Evolutionary conservation across 805 yeast genomes (phyloP).

Genomic region (Sugiyamaella boreocaroliniensis): DNA sequence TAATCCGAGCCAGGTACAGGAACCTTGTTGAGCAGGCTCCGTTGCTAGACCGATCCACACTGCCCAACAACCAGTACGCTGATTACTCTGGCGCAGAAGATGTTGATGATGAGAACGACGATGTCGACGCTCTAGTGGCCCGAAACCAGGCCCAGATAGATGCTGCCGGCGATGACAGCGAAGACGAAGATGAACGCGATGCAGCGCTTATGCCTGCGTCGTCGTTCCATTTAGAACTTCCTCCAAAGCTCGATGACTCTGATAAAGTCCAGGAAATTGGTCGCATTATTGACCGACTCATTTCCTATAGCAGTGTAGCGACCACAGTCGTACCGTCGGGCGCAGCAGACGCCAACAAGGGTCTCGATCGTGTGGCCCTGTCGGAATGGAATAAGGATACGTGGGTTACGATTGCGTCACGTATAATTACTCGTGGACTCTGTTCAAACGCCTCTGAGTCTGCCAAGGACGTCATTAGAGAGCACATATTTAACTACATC

Average conservation of each 20-base stretch:
- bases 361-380: conserved; percentile 29
- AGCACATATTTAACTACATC: conserved; percentile 64
- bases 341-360: conserved; percentile 17
- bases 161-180: conserved; percentile 15
- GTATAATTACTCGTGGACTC: conserved; percentile 81
- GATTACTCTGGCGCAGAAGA: conserved; percentile 31
- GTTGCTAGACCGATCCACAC: conserved; percentile 1
- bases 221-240: conserved; percentile 50
- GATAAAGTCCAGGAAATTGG: conserved; percentile 14
- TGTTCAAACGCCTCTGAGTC: conserved; percentile 27
- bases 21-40: conserved; percentile 35
- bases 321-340: conserved; percentile 12
- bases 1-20: conserved; percentile 59
- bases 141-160: conserved; percentile 9
- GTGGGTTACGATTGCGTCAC: conserved; percentile 68
- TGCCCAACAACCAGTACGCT: conserved; percentile 10
- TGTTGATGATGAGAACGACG: conserved; percentile 25
- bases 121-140: conserved; percentile 11
- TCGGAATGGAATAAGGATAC: conserved; percentile 59
- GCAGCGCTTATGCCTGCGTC: conserved; percentile 33
- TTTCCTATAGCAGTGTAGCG: conserved; percentile 15
- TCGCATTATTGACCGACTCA: conserved; percentile 18
- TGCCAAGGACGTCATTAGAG: conserved; percentile 48
- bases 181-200: conserved; percentile 28
- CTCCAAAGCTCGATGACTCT: conserved; percentile 29